A percentile compares a stretch with the other conserved stretches of the same genome.
These are phyloP conservation scores for Stipa capillata DNA, from an alignment of 176 grass and related monocot species.

Conservation along the genomic window DNA sequence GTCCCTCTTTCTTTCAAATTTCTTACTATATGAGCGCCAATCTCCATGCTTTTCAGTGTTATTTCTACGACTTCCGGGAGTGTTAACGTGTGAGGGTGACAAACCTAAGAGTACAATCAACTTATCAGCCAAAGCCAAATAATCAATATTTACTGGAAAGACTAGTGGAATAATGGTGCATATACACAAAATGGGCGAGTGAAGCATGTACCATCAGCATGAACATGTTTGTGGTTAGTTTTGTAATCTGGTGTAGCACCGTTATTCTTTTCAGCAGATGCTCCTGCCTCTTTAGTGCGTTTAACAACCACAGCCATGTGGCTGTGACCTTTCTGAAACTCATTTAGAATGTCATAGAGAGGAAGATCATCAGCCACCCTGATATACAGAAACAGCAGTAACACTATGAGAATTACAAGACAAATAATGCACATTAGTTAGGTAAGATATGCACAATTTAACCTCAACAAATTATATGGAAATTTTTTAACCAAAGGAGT, in stretches of 20 bases:
- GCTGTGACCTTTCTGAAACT: slow-evolving; percentile 99
- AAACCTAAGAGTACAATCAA: slow-evolving; percentile 39
- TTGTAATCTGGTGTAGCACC: slow-evolving; percentile 37
- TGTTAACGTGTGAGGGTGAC: slow-evolving; percentile 37
- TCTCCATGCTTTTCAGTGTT: slow-evolving; percentile 63
- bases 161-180: slow-evolving; percentile 1
- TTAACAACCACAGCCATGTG: slow-evolving; percentile 98
- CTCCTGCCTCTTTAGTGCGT: slow-evolving; percentile 40
- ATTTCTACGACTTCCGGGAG: slow-evolving; percentile 30
- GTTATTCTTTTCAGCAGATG: slow-evolving; percentile 45
- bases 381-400: slow-evolving; percentile 21
- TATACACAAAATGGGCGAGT: slow-evolving; percentile 2
- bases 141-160: slow-evolving; percentile 16
- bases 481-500: neutral
- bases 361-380: slow-evolving; percentile 95
- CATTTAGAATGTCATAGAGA: slow-evolving; percentile 97
- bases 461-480: neutral
- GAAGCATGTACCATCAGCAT: slow-evolving; percentile 40
- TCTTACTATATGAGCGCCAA: slow-evolving; percentile 44
- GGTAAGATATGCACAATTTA: neutral
- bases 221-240: slow-evolving; percentile 39
- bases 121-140: slow-evolving; percentile 34
- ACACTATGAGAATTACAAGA: slow-evolving; percentile 24
- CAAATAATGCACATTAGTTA: neutral
- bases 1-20: slow-evolving; percentile 46